These are phyloP conservation scores for Geranium rotundifolium DNA, from an alignment of 345 rosid species.

Conservation along the genomic window DNA sequence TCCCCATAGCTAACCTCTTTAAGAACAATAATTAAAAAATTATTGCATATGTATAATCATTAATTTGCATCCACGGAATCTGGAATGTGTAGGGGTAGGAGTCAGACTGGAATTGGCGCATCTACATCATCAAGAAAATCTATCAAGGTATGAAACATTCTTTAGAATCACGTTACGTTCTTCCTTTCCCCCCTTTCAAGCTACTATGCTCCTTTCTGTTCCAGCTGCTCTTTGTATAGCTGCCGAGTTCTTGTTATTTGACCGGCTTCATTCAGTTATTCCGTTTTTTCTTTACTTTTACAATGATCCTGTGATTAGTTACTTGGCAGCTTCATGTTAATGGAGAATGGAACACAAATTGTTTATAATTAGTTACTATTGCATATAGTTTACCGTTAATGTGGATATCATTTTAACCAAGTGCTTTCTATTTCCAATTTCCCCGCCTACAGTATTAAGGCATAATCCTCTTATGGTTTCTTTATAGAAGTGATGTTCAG, in stretches of 20 bases:
- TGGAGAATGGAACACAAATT: not conserved
- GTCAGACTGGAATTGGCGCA: slow-evolving; percentile 17
- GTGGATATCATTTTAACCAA: too few species aligned
- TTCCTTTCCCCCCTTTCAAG: not conserved
- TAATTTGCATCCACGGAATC: slow-evolving; percentile 3
- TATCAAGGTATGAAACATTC: slow-evolving; percentile 33
- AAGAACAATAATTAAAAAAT: too few species aligned
- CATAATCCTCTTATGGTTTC: too few species aligned
- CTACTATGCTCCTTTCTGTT: not conserved
- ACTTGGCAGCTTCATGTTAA: not conserved
- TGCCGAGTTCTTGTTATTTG: too few species aligned
- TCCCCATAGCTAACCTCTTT: not conserved
- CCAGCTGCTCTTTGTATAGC: too few species aligned
- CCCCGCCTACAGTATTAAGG: too few species aligned
- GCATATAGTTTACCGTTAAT: too few species aligned
- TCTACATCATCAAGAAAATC: slow-evolving; percentile 26
- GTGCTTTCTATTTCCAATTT: too few species aligned
- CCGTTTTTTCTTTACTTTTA: too few species aligned
- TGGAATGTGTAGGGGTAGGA: slow-evolving; percentile 26
- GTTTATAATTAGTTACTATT: too few species aligned
- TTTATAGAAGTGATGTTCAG: too few species aligned
- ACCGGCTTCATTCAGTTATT: not conserved
- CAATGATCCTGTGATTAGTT: not conserved
- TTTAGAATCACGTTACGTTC: not conserved
- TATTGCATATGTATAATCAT: not conserved